These are phyloP conservation scores for Solanum appendiculatum DNA, from an alignment of 257 asterid species.

Conservation along the genomic window DNA sequence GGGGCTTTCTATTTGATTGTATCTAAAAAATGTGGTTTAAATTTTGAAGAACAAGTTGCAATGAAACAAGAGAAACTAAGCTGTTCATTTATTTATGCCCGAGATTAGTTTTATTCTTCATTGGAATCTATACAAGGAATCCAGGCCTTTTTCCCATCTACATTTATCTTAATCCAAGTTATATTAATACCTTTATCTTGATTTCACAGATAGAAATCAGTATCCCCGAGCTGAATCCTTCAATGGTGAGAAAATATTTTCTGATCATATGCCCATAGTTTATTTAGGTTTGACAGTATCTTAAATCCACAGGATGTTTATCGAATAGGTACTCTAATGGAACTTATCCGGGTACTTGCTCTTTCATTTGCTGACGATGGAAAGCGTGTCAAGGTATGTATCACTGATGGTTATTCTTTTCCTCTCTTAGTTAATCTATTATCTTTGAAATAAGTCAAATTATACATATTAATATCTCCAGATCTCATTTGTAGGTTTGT, in stretches of 20 bases:
- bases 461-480: conserved; percentile 1
- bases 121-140: background rate
- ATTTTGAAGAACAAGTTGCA: background rate
- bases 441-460: background rate
- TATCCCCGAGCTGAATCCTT: conserved; percentile 95
- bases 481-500: conserved; percentile 50
- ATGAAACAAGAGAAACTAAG: background rate
- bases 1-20: background rate
- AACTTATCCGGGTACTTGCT: conserved; percentile 77
- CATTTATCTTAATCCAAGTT: background rate
- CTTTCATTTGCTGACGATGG: conserved; percentile 96
- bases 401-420: background rate
- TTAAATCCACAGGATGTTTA: conserved; percentile 82
- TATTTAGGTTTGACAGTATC: conserved; percentile 22
- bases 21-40: background rate
- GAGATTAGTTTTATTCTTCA: background rate
- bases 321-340: conserved; percentile 98
- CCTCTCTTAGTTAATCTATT: background rate
- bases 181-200: conserved; percentile 10
- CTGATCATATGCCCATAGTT: background rate
- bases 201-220: conserved; percentile 73
- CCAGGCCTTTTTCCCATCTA: background rate
- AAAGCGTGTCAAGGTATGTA: conserved; percentile 70
- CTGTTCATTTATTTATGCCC: background rate
- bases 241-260: conserved; percentile 53